Conservation (phyloP, 2,329 filamentous ascomycete genomes). For the Graphiopsis chlorocephala region DNA sequence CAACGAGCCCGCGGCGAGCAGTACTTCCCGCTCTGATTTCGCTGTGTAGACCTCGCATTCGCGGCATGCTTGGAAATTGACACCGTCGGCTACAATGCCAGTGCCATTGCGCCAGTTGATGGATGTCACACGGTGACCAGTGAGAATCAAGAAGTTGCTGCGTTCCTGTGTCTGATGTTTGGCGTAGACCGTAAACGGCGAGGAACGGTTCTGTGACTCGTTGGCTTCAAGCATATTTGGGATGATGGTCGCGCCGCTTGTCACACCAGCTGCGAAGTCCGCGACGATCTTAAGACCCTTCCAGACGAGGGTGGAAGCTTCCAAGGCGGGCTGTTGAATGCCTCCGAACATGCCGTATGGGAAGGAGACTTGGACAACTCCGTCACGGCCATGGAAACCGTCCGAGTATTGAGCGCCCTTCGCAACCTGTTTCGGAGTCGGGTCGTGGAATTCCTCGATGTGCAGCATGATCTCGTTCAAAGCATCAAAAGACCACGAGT, state of each 20-base stretch:
- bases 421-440: constrained; percentile 17
- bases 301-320: constrained; percentile 25
- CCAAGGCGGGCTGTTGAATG: constrained; percentile 25
- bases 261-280: constrained; percentile 27
- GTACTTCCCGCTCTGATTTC: constrained; percentile 27
- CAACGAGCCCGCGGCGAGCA: constrained; percentile 55
- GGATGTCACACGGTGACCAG: constrained; percentile 27
- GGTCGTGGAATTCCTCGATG: constrained; percentile 27
- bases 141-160: constrained; percentile 27
- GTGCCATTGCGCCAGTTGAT: constrained; percentile 21
- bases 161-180: constrained; percentile 23
- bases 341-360: constrained; percentile 25
- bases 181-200: constrained; percentile 28
- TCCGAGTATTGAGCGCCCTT: constrained; percentile 25
- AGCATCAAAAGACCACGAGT: constrained; percentile 26
- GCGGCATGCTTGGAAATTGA: constrained; percentile 22
- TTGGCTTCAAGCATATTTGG: constrained; percentile 27
- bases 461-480: constrained; percentile 29
- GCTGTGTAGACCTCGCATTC: constrained; percentile 20
- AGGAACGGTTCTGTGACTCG: constrained; percentile 27
- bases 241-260: constrained; percentile 27
- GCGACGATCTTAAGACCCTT: constrained; percentile 19
- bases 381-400: constrained; percentile 20
- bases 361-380: constrained; percentile 27
- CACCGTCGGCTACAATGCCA: constrained; percentile 21